Conservation (phyloP, 345 rosid species). For the Lenwebbia sp. region DNA sequence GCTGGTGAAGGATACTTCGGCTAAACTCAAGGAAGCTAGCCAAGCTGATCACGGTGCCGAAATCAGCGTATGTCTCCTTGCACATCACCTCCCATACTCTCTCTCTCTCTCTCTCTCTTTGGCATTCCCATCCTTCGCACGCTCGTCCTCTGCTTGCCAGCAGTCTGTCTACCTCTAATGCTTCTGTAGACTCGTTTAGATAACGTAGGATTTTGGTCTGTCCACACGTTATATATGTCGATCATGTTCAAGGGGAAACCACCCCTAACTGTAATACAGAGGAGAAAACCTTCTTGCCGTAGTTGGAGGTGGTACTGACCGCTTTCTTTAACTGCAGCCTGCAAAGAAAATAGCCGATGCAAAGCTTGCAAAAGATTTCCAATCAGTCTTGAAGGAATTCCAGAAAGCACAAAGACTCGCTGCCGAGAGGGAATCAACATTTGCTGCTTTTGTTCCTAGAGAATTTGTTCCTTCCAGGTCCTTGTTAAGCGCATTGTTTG, state of each 20-base stretch:
- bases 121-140: not conserved
- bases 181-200: not conserved
- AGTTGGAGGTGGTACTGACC: not conserved
- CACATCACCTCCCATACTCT: not conserved
- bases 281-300: not conserved
- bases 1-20: slow-evolving; percentile 85
- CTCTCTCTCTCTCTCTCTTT: not conserved
- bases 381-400: slow-evolving; percentile 86
- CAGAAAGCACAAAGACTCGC: slow-evolving; percentile 97
- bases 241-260: not conserved
- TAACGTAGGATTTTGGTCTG: not conserved
- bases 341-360: slow-evolving; percentile 92
- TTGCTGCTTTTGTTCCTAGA: slow-evolving; percentile 66
- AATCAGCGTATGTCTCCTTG: slow-evolving; percentile 35
- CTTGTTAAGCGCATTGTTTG: not conserved
- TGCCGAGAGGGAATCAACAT: slow-evolving; percentile 90
- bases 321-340: slow-evolving; percentile 11
- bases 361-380: slow-evolving; percentile 98
- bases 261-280: not conserved
- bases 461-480: slow-evolving; percentile 61
- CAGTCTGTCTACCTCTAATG: not conserved
- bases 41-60: slow-evolving; percentile 68
- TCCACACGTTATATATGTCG: not conserved
- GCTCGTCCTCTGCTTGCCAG: not conserved
- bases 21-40: slow-evolving; percentile 86